Percentiles rank a stretch among this genome's conserved stretches.
These are phyloP conservation scores for Solanum rostratum DNA, from an alignment of 257 asterid species.

Conservation along the genomic window DNA sequence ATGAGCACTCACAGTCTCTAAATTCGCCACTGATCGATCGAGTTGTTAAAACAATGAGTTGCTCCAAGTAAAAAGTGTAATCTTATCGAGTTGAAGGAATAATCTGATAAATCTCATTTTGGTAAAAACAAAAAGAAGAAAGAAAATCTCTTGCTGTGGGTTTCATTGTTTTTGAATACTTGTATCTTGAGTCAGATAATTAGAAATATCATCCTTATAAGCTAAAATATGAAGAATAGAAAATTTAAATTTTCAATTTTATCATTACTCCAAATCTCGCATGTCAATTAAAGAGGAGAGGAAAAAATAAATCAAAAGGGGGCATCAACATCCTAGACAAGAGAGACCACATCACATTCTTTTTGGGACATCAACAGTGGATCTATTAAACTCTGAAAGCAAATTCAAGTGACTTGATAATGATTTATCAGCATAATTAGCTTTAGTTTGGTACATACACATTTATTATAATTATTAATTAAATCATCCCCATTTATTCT, in stretches of 20 bases:
- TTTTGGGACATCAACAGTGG: not conserved
- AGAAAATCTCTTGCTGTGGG: not conserved
- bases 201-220: not conserved
- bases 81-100: not conserved
- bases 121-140: not conserved
- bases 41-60: not conserved
- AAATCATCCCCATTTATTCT: not conserved
- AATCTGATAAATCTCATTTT: not conserved
- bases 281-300: not conserved
- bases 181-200: not conserved
- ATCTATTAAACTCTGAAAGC: not conserved
- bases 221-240: not conserved
- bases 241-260: not conserved
- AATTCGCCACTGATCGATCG: too few relatives aligned
- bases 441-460: not conserved
- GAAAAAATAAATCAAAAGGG: not conserved
- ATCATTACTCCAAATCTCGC: rapidly evolving
- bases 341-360: not conserved
- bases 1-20: too few relatives aligned
- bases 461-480: not conserved
- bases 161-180: not conserved
- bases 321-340: not conserved
- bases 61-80: not conserved
- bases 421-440: not conserved
- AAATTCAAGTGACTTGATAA: not conserved